Evolutionary conservation across 352 stramenopile genomes (phyloP).

Genomic region (Blastocystis sp.): DNA sequence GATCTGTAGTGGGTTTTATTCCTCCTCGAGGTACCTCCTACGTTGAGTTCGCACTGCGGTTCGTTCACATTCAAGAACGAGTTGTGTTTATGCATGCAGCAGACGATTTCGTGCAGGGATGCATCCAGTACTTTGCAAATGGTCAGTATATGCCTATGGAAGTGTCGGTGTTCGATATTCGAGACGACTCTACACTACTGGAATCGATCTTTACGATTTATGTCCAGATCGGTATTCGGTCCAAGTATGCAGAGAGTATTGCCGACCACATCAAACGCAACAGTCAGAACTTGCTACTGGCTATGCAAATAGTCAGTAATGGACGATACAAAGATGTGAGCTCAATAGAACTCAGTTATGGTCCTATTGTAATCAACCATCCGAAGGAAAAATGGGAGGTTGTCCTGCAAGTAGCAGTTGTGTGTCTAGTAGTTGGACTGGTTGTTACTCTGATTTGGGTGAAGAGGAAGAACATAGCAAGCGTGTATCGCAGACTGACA

Average conservation of each 20-base stretch:
- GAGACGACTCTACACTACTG: background rate
- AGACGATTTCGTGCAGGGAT: background rate
- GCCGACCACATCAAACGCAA: background rate
- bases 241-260: background rate
- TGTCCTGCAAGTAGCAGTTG: background rate
- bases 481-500: background rate
- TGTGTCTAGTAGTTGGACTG: background rate
- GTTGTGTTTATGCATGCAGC: background rate
- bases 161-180: background rate
- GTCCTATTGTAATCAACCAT: background rate
- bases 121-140: background rate
- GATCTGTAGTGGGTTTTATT: background rate
- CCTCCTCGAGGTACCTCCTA: background rate
- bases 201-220: background rate
- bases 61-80: background rate
- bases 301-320: background rate
- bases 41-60: background rate
- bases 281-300: background rate
- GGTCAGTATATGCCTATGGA: background rate
- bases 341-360: background rate
- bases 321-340: background rate
- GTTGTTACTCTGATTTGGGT: background rate
- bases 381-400: background rate
- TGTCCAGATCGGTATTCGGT: background rate
- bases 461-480: background rate